phyloP scores from a whole-genome alignment of 208 protist species.

The Trypanosoma cruzi region DNA sequence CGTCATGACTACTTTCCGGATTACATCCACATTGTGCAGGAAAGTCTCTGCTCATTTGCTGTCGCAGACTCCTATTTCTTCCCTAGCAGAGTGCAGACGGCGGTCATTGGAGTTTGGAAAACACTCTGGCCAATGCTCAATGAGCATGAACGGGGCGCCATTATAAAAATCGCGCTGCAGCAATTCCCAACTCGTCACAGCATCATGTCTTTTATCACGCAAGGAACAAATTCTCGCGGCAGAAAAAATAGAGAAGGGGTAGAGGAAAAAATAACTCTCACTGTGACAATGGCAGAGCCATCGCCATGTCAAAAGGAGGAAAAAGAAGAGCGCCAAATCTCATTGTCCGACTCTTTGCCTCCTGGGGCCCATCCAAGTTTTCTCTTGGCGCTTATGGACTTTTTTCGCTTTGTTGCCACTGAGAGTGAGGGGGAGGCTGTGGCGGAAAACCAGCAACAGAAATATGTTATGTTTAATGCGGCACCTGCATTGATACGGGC shows the following conservation, averaged over 20 bases:
- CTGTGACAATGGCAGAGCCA: conserved; percentile 6
- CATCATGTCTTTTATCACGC: conserved; percentile 42
- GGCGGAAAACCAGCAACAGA: conserved; percentile 15
- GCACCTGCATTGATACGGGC: conserved; percentile 24
- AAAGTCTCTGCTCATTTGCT: conserved; percentile 8
- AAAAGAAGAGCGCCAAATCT: background rate
- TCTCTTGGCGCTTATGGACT: conserved; percentile 42
- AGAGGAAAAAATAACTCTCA: background rate
- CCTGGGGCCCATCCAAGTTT: conserved; percentile 60
- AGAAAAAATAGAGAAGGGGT: background rate
- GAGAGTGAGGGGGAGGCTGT: background rate
- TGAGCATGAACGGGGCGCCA: conserved; percentile 30
- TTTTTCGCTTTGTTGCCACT: conserved; percentile 20
- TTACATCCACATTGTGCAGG: conserved; percentile 18
- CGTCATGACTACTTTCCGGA: conserved; percentile 17
- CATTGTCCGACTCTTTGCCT: conserved; percentile 40
- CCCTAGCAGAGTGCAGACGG: conserved; percentile 58
- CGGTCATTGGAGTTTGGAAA: conserved; percentile 47
- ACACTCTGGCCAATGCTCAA: conserved; percentile 56
- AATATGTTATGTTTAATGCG: background rate
- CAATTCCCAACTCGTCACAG: conserved; percentile 40
- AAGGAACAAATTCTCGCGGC: conserved; percentile 4
- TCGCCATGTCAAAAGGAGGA: background rate
- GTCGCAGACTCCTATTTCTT: conserved; percentile 62
- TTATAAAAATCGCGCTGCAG: conserved; percentile 44